Evolutionary conservation across 2,329 filamentous ascomycete genomes (phyloP).

Genomic region (Alternaria consortialis): DNA sequence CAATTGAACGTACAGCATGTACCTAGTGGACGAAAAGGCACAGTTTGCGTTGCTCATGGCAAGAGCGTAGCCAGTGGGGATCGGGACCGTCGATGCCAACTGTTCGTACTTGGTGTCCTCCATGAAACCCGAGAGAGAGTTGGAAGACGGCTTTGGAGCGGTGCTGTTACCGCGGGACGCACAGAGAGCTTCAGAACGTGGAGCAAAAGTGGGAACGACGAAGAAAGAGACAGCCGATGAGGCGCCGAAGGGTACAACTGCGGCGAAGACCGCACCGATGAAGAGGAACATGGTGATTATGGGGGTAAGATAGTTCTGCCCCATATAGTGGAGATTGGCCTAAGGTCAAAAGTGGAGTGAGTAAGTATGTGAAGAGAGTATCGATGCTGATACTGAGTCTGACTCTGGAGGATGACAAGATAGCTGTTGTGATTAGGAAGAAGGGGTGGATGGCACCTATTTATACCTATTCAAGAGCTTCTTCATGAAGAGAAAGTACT

Average conservation of each 20-base stretch:
- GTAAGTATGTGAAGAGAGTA: neutral
- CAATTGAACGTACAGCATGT: slow-evolving; percentile 12
- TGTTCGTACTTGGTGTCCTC: slow-evolving; percentile 1
- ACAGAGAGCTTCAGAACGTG: neutral
- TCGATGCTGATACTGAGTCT: neutral
- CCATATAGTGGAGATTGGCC: neutral
- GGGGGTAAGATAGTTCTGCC: neutral
- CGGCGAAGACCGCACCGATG: neutral
- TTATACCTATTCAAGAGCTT: neutral
- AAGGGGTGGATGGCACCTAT: neutral
- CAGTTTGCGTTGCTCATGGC: slow-evolving; percentile 9
- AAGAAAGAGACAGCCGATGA: neutral
- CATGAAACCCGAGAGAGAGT: slow-evolving; percentile 5
- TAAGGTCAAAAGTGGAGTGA: neutral
- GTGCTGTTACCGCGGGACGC: neutral
- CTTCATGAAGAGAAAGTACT: neutral
- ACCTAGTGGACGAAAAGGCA: slow-evolving; percentile 13
- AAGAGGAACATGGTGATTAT: neutral
- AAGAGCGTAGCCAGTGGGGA: slow-evolving; percentile 10
- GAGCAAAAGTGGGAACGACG: neutral
- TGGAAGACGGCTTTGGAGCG: slow-evolving; percentile 1
- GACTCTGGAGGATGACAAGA: neutral
- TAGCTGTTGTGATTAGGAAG: neutral
- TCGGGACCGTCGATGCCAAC: neutral
- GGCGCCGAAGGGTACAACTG: neutral